A percentile compares a stretch with the other conserved stretches of the same genome.
Evolutionary conservation across 345 rosid genomes (phyloP).

Genomic region (Bretschneidera sinensis): DNA sequence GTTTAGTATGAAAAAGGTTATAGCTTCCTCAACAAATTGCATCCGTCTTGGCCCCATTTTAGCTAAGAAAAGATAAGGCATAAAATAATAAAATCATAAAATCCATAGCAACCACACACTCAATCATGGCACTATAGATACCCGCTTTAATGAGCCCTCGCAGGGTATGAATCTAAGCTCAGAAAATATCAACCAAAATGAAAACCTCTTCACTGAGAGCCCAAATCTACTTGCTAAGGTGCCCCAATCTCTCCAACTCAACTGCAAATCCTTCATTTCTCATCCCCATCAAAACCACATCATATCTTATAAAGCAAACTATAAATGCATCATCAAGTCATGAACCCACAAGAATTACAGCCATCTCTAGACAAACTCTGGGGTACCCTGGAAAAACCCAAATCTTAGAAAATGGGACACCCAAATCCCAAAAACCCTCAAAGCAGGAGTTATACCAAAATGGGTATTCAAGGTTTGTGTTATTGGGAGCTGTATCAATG

Average conservation of each 20-base stretch:
- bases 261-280: conserved; percentile 8
- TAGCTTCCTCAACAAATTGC: too few species aligned
- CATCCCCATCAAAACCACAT: too few species aligned
- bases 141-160: neutral
- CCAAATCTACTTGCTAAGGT: conserved; percentile 16
- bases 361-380: neutral
- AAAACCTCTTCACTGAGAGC: conserved; percentile 18
- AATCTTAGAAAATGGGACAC: neutral
- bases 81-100: too few species aligned
- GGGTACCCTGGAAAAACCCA: neutral
- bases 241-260: conserved; percentile 10
- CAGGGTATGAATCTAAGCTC: neutral
- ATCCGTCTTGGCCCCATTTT: too few species aligned
- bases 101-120: conserved; percentile 1
- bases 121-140: neutral
- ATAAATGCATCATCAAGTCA: conserved; percentile 8
- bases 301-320: too few species aligned
- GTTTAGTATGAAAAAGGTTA: too few species aligned
- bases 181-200: conserved; percentile 24
- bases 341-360: conserved; percentile 1
- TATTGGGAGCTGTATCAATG: conserved; percentile 50
- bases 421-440: neutral
- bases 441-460: conserved; percentile 18
- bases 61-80: conserved; percentile 10
- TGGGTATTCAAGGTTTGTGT: conserved; percentile 31